phyloP scores from a whole-genome alignment of 371 early-diverging fungal genomes.

The Umbelopsis sp. region DNA sequence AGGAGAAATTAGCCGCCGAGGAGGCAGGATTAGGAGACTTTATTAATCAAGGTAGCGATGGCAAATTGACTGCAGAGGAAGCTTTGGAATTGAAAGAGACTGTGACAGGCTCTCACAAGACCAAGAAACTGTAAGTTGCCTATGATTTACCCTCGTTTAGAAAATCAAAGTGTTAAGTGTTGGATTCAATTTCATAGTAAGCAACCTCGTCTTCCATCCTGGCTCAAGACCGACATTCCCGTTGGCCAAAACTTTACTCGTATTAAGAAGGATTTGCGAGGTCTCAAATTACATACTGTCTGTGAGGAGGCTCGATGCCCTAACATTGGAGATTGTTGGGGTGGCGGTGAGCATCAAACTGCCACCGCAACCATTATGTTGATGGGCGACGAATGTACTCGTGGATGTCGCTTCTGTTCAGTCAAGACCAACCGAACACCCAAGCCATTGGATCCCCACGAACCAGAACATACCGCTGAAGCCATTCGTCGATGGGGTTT shows the following conservation, averaged over 20 bases:
- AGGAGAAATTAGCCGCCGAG: slow-evolving; percentile 51
- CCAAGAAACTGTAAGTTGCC: slow-evolving; percentile 45
- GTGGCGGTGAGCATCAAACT: slow-evolving; percentile 92
- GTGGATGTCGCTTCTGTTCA: slow-evolving; percentile 98
- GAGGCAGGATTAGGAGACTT: slow-evolving; percentile 71
- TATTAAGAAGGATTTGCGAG: slow-evolving; percentile 90
- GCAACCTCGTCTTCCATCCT: slow-evolving; percentile 81
- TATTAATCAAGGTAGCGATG: slow-evolving; percentile 53
- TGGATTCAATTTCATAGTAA: slow-evolving; percentile 33
- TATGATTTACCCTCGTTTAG: not conserved
- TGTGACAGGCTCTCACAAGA: slow-evolving; percentile 44
- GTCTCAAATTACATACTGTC: slow-evolving; percentile 91
- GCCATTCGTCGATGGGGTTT: slow-evolving; percentile 96
- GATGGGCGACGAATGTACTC: slow-evolving; percentile 98
- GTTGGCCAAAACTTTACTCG: slow-evolving; percentile 78
- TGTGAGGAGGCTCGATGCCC: slow-evolving; percentile 98
- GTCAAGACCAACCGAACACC: slow-evolving; percentile 95
- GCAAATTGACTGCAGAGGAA: slow-evolving; percentile 64
- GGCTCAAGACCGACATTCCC: slow-evolving; percentile 96
- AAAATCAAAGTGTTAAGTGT: not conserved
- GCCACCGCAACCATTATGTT: slow-evolving; percentile 99
- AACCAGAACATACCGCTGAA: slow-evolving; percentile 94
- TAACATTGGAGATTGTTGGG: slow-evolving; percentile 98
- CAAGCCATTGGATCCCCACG: slow-evolving; percentile 86
- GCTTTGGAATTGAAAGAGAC: slow-evolving; percentile 68